These are phyloP conservation scores for Cinchona pubescens DNA, from an alignment of 257 asterid species.

Conservation along the genomic window DNA sequence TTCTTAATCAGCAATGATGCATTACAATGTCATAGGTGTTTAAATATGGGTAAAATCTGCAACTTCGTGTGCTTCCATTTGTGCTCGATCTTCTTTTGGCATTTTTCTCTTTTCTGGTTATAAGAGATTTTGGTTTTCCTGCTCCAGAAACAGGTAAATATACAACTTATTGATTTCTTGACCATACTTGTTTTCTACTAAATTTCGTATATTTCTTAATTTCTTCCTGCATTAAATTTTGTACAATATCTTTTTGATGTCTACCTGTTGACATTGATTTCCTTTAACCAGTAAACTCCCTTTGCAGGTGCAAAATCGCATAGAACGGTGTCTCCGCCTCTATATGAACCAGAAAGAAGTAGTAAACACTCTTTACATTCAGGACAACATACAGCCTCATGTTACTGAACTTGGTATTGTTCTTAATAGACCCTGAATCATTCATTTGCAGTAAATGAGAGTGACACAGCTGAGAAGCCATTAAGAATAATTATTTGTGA, in stretches of 20 bases:
- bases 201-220: too few species aligned
- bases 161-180: background rate
- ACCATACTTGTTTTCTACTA: too few species aligned
- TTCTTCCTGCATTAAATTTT: background rate
- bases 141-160: background rate
- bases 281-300: conserved; percentile 8
- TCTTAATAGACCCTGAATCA: conserved; percentile 7
- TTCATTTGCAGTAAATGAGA: conserved; percentile 1
- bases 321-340: conserved; percentile 62
- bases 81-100: background rate
- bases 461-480: too few species aligned
- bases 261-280: conserved; percentile 14
- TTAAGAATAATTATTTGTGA: background rate
- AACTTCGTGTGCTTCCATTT: background rate
- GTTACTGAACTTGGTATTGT: conserved; percentile 67
- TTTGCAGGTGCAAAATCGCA: conserved; percentile 70
- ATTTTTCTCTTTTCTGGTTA: too few species aligned
- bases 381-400: conserved; percentile 59
- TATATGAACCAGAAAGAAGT: conserved; percentile 86
- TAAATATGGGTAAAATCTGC: background rate
- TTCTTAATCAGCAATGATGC: background rate
- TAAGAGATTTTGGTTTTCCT: background rate
- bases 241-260: background rate
- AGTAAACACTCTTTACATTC: conserved; percentile 46
- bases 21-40: background rate